Evolutionary conservation across 768 basidiomycete species (phyloP), one percentile per base, ranked within the genome.

Genomic region (Agrocybe praecox): DNA sequence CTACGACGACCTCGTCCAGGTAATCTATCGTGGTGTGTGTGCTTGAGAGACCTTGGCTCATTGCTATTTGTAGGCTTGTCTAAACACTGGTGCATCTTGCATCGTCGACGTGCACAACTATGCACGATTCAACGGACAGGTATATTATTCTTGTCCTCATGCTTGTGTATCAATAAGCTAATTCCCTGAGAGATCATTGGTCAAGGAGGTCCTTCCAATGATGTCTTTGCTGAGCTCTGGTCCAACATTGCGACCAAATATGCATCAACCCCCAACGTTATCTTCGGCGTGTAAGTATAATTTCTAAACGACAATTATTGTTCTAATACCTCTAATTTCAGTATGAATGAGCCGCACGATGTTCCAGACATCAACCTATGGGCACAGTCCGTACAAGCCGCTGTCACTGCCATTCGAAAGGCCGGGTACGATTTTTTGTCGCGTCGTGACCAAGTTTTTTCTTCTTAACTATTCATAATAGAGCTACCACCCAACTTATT

Each of bases 331-430:
- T 43, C 7, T 36, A 33, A 4, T 10, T 19, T 22, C 55, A 82
- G 81, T 22, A 85, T 86, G 84, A 87, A 87, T 60, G 85, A 87
- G 61, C 85, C 85, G 2, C 85, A 87, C 58, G 82, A 86, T 65
- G 65, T 84, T 10, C 80, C 81, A 12, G 68, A 76, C 57, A 81
- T 83, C 61, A 60, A 59, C 34, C 58, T 67, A 0, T 85, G 84
- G 84, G 84, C 82, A 2, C 65, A 53, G 12, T 70, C 80, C 1
- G 80, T 86, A 21, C 84, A 87, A 66, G 79, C 78, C n/a, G 83
- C 81, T n/a, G 84, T 88, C 11, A 84, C 80, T 23, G 85, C 84
- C 1, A 87, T 88, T 57, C 80, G 86, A 46, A 69, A 76, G 4
- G 83, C 80, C 9, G 83, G 82, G 77, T 76, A 58, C 32, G 67